phyloP scores from a whole-genome alignment of 2,329 filamentous ascomycete species.

The Ilyonectria robusta region DNA sequence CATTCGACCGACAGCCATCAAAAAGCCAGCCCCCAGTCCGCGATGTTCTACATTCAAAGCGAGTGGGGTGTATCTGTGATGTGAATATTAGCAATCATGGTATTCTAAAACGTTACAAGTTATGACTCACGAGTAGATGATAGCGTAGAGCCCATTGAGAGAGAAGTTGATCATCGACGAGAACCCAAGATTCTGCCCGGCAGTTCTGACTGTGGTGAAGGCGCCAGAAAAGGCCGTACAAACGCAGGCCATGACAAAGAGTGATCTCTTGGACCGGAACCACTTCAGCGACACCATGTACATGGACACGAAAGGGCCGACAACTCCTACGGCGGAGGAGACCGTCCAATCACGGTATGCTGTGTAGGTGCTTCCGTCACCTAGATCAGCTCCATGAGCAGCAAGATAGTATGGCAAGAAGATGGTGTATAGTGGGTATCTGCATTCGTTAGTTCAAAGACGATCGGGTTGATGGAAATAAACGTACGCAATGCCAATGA shows the following conservation, averaged over 20 bases:
- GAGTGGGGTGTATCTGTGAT: constrained; percentile 39
- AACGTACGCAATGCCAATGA: constrained; percentile 55
- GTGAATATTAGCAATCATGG: neutral
- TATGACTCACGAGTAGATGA: constrained; percentile 37
- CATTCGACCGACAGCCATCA: constrained; percentile 37
- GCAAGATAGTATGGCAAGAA: constrained; percentile 61
- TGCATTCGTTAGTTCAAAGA: neutral
- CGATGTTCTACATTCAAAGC: constrained; percentile 37
- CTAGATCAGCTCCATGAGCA: constrained; percentile 51
- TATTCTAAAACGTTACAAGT: neutral
- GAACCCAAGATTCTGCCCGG: constrained; percentile 41
- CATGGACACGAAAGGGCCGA: constrained; percentile 56
- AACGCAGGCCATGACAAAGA: constrained; percentile 33
- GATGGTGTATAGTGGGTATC: constrained; percentile 60
- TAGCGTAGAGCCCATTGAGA: constrained; percentile 39
- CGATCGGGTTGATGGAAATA: rapidly evolving
- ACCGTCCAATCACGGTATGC: constrained; percentile 52
- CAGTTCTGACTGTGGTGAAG: constrained; percentile 39
- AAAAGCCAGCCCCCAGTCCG: constrained; percentile 36
- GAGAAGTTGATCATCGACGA: constrained; percentile 42
- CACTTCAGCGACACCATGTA: constrained; percentile 51
- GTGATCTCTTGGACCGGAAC: constrained; percentile 26
- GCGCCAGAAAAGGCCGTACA: constrained; percentile 40
- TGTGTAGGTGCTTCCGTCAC: constrained; percentile 41
- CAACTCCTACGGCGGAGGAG: constrained; percentile 54